These are phyloP conservation scores for Prototheca wickerhamii DNA, from an alignment of 163 green algal species.

Conservation along the genomic window DNA sequence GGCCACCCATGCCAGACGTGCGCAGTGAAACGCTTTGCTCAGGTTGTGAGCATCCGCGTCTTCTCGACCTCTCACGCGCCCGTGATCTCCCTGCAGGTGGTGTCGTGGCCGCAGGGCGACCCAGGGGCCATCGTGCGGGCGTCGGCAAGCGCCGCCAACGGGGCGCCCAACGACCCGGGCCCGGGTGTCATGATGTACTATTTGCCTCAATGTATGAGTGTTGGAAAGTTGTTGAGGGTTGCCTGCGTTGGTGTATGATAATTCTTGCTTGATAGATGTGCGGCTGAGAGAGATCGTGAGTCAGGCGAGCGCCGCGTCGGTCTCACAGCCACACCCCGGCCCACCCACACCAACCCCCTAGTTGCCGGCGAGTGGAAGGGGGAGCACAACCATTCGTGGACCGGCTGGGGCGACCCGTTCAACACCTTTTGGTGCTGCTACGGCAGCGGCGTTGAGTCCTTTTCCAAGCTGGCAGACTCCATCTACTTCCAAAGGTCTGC, in stretches of 20 bases:
- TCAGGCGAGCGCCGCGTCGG: too few species aligned
- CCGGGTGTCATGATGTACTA: conserved; percentile 55
- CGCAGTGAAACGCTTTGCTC: too few species aligned
- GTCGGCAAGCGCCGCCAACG: not conserved
- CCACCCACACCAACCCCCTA: not conserved
- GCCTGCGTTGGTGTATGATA: too few species aligned
- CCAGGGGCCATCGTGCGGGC: not conserved
- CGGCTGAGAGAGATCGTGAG: too few species aligned
- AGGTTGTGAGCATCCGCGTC: too few species aligned
- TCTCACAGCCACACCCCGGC: not conserved
- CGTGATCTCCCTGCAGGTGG: not conserved
- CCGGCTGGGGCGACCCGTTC: conserved; percentile 36
- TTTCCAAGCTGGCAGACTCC: conserved; percentile 55
- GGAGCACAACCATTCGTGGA: conserved; percentile 16
- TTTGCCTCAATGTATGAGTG: conserved; percentile 20
- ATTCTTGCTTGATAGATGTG: too few species aligned
- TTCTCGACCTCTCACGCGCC: too few species aligned
- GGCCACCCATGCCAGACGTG: too few species aligned
- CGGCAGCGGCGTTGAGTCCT: conserved; percentile 40
- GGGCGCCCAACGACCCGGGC: not conserved
- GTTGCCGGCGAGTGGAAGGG: conserved; percentile 20
- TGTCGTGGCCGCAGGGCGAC: conserved; percentile 17
- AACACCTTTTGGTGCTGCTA: conserved; percentile 56
- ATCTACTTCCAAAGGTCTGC: conserved; percentile 50
- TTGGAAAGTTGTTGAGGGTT: too few species aligned